Evolutionary conservation across 2,329 filamentous ascomycete genomes (phyloP), one percentile per base, ranked within the genome.

Genomic region (Paradendryphiella salina): DNA sequence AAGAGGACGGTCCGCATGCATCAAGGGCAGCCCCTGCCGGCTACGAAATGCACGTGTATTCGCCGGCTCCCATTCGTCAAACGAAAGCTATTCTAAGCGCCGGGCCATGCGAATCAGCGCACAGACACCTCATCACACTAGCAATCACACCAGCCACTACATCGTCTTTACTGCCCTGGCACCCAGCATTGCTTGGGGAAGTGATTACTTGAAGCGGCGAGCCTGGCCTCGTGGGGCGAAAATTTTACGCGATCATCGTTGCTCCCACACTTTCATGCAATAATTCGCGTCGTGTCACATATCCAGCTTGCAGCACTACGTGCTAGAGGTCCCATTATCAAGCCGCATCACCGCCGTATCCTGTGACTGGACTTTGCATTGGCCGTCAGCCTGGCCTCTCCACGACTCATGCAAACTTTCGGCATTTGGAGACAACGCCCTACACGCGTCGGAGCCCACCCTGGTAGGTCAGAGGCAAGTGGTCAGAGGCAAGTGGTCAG

Each of bases 1-100:
- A 62, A 34, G 52, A 57, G 51, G 51, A 55, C 58, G 56, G 54
- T 50, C 59, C 58, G 61, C 59, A 55, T 65, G 61, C 58, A 63
- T 59, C 45, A 59, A 59, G 34, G 40, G 26, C 28, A 15, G 21
- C 52, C 55, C 53, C 49, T 62, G 55, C 52, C 46, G 32, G 7
- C 34, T 40, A 23, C 42, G 37, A 53, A 51, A 54, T 54, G 42
- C 46, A 44, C 29, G 17, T 29, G 20, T 28, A n/a, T 37, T 32
- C 15, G 10, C 26, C 21, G 17, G 2, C 23, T 52, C 49, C 42
- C 14, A 61, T 57, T 61, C 32, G 59, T 38, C 38, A 35, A 33
- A n/a, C 14, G 9, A 20, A 28, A 36, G 21, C 44, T 46, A 42
- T 52, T 54, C 41, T 58, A 59, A 57, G 59, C 56, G 56, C 59